Evolutionary conservation across 495 filamentous ascomycete genomes (phyloP).

Genomic region (Neurospora intermedia): DNA sequence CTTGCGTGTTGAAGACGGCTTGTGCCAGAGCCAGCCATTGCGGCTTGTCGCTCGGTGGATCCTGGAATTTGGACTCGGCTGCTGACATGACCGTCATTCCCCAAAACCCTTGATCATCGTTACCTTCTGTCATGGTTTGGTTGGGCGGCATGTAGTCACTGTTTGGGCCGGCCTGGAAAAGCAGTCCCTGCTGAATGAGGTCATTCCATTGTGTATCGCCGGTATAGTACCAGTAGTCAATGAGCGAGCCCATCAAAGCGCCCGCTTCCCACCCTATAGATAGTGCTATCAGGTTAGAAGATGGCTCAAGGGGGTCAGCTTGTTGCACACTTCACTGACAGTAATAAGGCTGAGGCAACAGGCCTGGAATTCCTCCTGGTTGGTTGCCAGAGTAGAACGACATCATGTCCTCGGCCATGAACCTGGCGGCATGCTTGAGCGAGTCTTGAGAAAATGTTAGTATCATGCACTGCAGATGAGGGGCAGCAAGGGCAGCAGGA

Average conservation of each 20-base stretch:
- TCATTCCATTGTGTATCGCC: slow-evolving; percentile 51
- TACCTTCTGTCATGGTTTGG: slow-evolving; percentile 50
- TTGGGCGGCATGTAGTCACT: slow-evolving; percentile 56
- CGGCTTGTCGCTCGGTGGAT: slow-evolving; percentile 46
- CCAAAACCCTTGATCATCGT: slow-evolving; percentile 63
- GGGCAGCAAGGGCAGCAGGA: neutral
- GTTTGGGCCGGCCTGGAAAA: slow-evolving; percentile 48
- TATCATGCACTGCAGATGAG: too few relatives aligned
- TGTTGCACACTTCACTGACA: slow-evolving; percentile 16
- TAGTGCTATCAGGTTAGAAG: neutral
- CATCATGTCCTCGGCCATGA: slow-evolving; percentile 54
- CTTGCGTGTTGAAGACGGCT: slow-evolving; percentile 68
- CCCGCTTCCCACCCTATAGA: slow-evolving; percentile 70
- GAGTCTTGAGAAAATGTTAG: slow-evolving; percentile 40
- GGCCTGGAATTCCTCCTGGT: slow-evolving; percentile 41
- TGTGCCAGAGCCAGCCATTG: slow-evolving; percentile 73
- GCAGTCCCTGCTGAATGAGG: slow-evolving; percentile 42
- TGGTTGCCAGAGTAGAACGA: slow-evolving; percentile 55
- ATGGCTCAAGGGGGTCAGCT: neutral
- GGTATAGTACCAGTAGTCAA: slow-evolving; percentile 59
- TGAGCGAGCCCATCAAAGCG: slow-evolving; percentile 53
- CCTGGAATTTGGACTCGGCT: slow-evolving; percentile 50
- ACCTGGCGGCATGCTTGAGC: slow-evolving; percentile 49
- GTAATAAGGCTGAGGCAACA: slow-evolving; percentile 33
- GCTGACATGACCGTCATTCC: slow-evolving; percentile 56